These are phyloP conservation scores for Aspergillus sp. DNA, from an alignment of 2,329 filamentous ascomycete species.

Conservation along the genomic window DNA sequence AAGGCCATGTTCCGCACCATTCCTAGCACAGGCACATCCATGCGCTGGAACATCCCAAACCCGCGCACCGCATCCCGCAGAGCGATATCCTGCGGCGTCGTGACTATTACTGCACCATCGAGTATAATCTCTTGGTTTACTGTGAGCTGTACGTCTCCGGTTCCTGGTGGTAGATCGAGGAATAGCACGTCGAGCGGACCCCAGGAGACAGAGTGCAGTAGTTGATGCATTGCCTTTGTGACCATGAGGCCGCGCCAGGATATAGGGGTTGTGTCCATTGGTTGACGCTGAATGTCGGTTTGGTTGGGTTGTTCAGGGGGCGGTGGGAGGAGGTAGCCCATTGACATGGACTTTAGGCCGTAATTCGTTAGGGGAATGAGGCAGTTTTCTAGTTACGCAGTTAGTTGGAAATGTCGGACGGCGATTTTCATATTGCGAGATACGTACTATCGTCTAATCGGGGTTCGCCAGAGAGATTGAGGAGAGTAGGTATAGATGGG, in stretches of 20 bases:
- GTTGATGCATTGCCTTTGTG: conserved; percentile 93
- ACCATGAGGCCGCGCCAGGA: conserved; percentile 98
- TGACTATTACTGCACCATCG: conserved; percentile 80
- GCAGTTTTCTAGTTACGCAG: conserved; percentile 43
- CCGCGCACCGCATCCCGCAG: conserved; percentile 90
- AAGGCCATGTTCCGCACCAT: conserved; percentile 91
- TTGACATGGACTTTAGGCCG: conserved; percentile 96
- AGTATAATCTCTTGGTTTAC: conserved; percentile 92
- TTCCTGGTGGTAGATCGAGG: conserved; percentile 88
- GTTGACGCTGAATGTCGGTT: conserved; percentile 32
- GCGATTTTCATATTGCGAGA: not conserved
- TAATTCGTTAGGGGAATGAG: conserved; percentile 89
- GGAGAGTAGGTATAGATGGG: conserved; percentile 86
- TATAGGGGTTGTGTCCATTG: conserved; percentile 65
- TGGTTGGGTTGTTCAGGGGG: conserved; percentile 6
- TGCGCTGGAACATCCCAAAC: conserved; percentile 87
- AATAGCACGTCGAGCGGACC: conserved; percentile 83
- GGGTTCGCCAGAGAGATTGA: conserved; percentile 79
- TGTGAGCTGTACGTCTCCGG: conserved; percentile 93
- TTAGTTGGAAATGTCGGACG: not conserved
- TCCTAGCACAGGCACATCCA: conserved; percentile 74
- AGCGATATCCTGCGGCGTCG: conserved; percentile 89
- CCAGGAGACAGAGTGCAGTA: conserved; percentile 95
- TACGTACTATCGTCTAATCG: conserved; percentile 68
- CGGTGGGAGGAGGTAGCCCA: conserved; percentile 58